Evolutionary conservation across 306 rosid genomes (phyloP), one percentile per base, ranked within the genome.

Genomic region (Vicia villosa): DNA sequence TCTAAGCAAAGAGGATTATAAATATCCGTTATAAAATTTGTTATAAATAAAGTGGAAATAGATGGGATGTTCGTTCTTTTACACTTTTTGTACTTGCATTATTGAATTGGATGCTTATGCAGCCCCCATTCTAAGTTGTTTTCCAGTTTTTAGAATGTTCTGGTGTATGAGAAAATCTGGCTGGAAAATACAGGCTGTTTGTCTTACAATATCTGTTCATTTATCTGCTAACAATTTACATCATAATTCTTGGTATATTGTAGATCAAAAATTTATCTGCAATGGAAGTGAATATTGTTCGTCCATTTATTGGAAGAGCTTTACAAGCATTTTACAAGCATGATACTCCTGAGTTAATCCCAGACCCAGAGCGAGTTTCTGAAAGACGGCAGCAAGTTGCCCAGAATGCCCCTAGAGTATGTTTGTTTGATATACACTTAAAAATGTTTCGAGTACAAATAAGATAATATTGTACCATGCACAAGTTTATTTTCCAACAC

Each of bases 201-300:
- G 54, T 80, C 74, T 64, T 17, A 51, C 36, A 11, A 13, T 32
- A 32, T 17, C 11, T 63, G 28, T 74, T 52, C 17, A 38, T 56
- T 42, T 63, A 11, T 40, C 3, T 12, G 67, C 79, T 62, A 52
- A 22, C 60, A 49, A 52, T 77, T 57, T 46, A 55, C 50, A 24
- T 55, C 72, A 20, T 65, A 65, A 16, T 55, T 46, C 45, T 64
- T 56, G 63, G 42, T 32, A 59, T 54, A 32, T 51, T 69, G 75
- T 87, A 94, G 98, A 91, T 88, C 9, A 90, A 88, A 68, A 88
- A 94, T 71, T 87, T 90, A 47, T 91, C 98, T 3, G 97, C 97
- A 10, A 94, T 91, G 99, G 99, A 94, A 82, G 99, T 94, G 71
- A 94, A 94, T 78, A 83, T 94, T 68, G 95, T 91, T 75, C 95